Base-by-base conservation (phyloP, 2,329 filamentous ascomycete species). In the Xylariaceae sp. region DNA sequence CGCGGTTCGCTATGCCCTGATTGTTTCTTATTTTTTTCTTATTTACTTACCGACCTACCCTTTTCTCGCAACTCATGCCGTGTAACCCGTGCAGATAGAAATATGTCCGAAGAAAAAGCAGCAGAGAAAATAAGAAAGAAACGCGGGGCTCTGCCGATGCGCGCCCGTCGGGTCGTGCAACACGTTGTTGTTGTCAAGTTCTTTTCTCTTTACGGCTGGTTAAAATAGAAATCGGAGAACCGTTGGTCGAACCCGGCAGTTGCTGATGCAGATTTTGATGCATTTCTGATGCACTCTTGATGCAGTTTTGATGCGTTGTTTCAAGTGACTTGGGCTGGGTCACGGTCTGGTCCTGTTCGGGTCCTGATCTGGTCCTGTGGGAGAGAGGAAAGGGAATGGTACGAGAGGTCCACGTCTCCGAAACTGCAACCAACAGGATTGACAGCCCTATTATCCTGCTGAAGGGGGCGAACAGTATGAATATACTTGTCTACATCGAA, bases 351-450 rank as follows among this genome's bases (percentile, higher is more conserved):
- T 56, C 61, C 50, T 30, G 23, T 30, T 30, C 23, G 59, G 52
- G 58, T 54, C 58, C 56, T 53, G n/a, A 37, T 45, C 56, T 56
- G 58, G 58, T 53, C 55, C 47, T 51, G 44, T 15, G 56, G 52
- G 34, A 34, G 23, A 47, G 50, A 54, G n/a, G 23, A 58, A 63
- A 52, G 58, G 23, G 15, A 61, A 58, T 56, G 58, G 58, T 44
- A 45, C 56, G 51, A 44, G 53, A 34, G 55, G 60, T 48, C 61
- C 61, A 63, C 61, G 61, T 63, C 58, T 61, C 13, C 35, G 47
- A 56, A 45, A 53, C 55, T 51, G 55, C 56, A 61, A 58, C 58
- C 55, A 63, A 58, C 61, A n/a, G 48, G 39, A 47, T 54, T 58
- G 53, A 56, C 56, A 54, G 61, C 56, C 55, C 48, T 58, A 23